Evolutionary conservation across 345 rosid genomes (phyloP).

Genomic region (Salix koriyanagi): DNA sequence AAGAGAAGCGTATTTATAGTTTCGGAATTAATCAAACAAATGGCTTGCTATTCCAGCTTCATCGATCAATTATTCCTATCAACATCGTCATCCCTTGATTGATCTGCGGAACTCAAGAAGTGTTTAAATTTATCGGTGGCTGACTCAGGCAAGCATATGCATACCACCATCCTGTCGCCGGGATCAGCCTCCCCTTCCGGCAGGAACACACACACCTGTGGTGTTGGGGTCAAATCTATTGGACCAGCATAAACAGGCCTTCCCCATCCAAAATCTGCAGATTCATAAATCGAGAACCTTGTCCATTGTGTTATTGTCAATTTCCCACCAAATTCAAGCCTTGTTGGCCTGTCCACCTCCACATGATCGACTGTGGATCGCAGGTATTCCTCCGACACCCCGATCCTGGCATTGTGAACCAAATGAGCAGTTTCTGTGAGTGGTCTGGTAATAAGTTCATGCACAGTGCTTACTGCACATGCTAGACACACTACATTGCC

Average conservation of each 20-base stretch:
- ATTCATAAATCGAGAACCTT: conserved; percentile 68
- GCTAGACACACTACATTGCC: conserved; percentile 84
- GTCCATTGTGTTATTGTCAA: conserved; percentile 93
- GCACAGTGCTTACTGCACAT: conserved; percentile 59
- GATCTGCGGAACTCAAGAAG: conserved; percentile 35
- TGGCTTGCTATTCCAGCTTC: too few relatives aligned
- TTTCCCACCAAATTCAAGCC: conserved; percentile 86
- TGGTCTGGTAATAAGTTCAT: conserved; percentile 44
- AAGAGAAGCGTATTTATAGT: too few relatives aligned
- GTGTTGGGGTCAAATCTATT: conserved; percentile 81
- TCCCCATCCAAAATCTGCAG: conserved; percentile 92
- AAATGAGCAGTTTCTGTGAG: conserved; percentile 46
- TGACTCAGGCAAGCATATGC: conserved; percentile 79
- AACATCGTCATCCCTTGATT: background rate
- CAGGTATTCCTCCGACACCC: conserved; percentile 69
- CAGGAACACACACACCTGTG: conserved; percentile 82
- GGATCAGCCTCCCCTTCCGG: conserved; percentile 60
- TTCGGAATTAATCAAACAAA: background rate
- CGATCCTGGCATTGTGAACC: conserved; percentile 59
- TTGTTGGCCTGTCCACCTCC: conserved; percentile 58
- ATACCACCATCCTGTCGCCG: conserved; percentile 54
- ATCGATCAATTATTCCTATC: background rate
- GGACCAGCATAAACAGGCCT: conserved; percentile 80
- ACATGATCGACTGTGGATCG: conserved; percentile 67
- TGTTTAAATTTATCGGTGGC: conserved; percentile 48